Evolutionary conservation across 306 rosid genomes (phyloP).

Genomic region (Senna siamea): DNA sequence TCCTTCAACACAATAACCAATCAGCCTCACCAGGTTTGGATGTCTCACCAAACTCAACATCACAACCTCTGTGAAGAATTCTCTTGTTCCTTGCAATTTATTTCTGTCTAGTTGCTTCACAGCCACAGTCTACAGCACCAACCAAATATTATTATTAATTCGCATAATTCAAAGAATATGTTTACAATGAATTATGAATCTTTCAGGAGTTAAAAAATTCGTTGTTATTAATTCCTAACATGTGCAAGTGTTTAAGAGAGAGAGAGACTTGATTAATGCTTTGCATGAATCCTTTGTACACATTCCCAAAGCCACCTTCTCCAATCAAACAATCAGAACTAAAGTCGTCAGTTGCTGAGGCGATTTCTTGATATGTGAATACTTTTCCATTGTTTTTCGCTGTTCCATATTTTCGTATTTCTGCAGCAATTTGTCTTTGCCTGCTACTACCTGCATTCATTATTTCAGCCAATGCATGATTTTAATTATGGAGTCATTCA

Average conservation of each 20-base stretch:
- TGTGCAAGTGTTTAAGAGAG: no score
- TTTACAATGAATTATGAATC: no score
- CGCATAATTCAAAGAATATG: no score
- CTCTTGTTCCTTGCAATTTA: conserved; percentile 74
- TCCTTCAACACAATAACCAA: conserved; percentile 70
- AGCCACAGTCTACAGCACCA: conserved; percentile 56
- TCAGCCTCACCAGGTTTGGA: conserved; percentile 62
- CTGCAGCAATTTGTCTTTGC: conserved; percentile 44
- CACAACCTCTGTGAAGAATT: conserved; percentile 71
- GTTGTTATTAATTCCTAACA: no score
- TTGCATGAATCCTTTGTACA: conserved; percentile 60
- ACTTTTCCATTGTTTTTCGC: conserved; percentile 43
- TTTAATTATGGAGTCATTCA: no score
- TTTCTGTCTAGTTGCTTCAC: conserved; percentile 62
- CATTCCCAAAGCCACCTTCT: conserved; percentile 74
- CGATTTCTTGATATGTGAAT: conserved; percentile 48
- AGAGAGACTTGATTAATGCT: conserved; percentile 47
- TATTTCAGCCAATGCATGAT: no score
- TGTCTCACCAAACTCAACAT: conserved; percentile 69
- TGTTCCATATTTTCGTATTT: conserved; percentile 54
- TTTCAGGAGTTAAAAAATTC: no score
- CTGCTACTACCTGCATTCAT: conserved; percentile 65
- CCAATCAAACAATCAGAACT: conserved; percentile 47
- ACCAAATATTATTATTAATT: no score
- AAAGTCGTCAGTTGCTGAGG: conserved; percentile 55